Base-by-base conservation (phyloP, 805 yeast genomes). In the Scheffersomyces stipitis region DNA sequence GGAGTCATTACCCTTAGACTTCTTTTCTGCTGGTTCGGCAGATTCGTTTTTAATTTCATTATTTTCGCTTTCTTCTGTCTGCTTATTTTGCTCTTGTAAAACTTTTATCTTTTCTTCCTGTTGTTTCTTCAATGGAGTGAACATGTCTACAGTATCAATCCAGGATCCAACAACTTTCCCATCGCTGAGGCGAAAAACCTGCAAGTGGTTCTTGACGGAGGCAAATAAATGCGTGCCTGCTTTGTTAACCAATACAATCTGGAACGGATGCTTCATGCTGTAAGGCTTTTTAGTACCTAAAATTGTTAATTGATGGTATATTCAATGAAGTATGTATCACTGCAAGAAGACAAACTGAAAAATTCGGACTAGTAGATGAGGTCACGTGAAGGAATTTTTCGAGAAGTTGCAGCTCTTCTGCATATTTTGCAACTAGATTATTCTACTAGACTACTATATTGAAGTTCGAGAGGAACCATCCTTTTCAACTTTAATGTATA, bases 201-300 rank as follows among this genome's bases (percentile, higher is more conserved):
- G 71, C n/a, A 86, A 60, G 26, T 71, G 63, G 51, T 81, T 82
- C 49, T 81, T 79, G 3, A 77, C 72, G 1, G 83, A 69, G 1
- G 76, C 73, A 58, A 76, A 82, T 12, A 86, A 55, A 14, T 71
- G 56, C 3, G 63, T 54, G 1, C 81, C 81, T 13, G 62, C 55
- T 4, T 51, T 50, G 47, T 66, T 73, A n/a, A 75, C 47, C 3
- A 71, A 50, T 2, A 80, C 56, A 26, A 77, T 66, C 52, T 84
- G 91, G 53, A 80, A 77, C 13, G 93, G 93, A 51, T 86, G 90
- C 49, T 80, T 80, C 79, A 82, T 74, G 27, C 18, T 23, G 23
- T 20, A n/a, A n/a, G n/a, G n/a, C n/a, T n/a, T n/a, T n/a, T n/a
- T n/a, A n/a, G n/a, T n/a, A n/a, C n/a, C n/a, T n/a, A n/a, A n/a